Evolutionary conservation across 129 eudicot genomes (phyloP).

Genomic region (Solidago caesia): DNA sequence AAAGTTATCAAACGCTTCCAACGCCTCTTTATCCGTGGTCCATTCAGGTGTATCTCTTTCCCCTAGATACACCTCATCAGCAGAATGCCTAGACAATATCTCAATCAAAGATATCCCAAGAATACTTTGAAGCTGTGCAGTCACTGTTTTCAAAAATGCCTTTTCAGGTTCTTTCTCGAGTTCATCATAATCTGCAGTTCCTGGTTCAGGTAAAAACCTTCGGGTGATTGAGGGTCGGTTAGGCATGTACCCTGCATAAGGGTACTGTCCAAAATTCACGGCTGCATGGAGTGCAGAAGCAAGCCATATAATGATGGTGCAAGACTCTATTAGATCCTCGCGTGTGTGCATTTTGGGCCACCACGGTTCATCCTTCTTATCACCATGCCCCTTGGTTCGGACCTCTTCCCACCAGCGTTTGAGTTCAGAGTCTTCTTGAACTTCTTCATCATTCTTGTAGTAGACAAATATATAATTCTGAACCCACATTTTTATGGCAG

Average conservation of each 20-base stretch:
- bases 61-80: slow-evolving; percentile 77
- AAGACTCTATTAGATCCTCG: slow-evolving; percentile 51
- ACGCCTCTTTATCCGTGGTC: slow-evolving; percentile 53
- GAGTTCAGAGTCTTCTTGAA: slow-evolving; percentile 53
- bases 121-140: slow-evolving; percentile 59
- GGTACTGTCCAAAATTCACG: slow-evolving; percentile 82
- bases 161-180: slow-evolving; percentile 50
- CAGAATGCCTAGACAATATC: slow-evolving; percentile 68
- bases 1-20: slow-evolving; percentile 50
- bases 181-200: slow-evolving; percentile 55
- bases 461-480: slow-evolving; percentile 51
- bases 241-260: slow-evolving; percentile 73
- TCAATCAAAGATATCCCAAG: slow-evolving; percentile 73
- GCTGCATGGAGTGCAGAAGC: slow-evolving; percentile 94
- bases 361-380: slow-evolving; percentile 74
- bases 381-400: slow-evolving; percentile 71
- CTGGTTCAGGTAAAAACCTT: slow-evolving; percentile 59
- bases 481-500: slow-evolving; percentile 78
- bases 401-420: slow-evolving; percentile 73
- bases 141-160: slow-evolving; percentile 67
- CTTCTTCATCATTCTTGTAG: slow-evolving; percentile 45
- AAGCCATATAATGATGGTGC: slow-evolving; percentile 78
- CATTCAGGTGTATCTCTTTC: slow-evolving; percentile 63
- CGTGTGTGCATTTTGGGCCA: slow-evolving; percentile 80
- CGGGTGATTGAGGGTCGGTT: slow-evolving; percentile 78